phyloP scores from a whole-genome alignment of 441 rosid species.

The Corymbia calophylla region DNA sequence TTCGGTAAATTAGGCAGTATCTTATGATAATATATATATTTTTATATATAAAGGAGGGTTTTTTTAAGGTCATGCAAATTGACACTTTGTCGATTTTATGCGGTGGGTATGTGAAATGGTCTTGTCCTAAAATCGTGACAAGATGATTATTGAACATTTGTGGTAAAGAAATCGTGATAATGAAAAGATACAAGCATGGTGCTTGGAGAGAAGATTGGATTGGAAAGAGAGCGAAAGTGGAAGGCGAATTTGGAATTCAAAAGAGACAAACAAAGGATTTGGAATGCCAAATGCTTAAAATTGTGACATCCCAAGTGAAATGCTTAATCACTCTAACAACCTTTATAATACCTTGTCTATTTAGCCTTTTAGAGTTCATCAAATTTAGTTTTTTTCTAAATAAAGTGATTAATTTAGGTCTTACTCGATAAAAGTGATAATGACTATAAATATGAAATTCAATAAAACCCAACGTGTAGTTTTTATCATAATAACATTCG shows the following conservation, averaged over 20 bases:
- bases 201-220: too few species aligned
- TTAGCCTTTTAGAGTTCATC: neutral
- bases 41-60: too few species aligned
- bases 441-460: neutral
- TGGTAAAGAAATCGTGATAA: too few species aligned
- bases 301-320: accelerated
- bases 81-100: too few species aligned
- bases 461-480: too few species aligned
- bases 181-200: neutral
- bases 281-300: neutral
- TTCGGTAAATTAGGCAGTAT: too few species aligned
- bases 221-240: accelerated
- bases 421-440: neutral
- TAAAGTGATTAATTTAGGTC: neutral
- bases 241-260: too few species aligned
- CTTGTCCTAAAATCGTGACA: too few species aligned
- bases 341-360: neutral
- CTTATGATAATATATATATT: too few species aligned
- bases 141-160: too few species aligned
- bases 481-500: neutral
- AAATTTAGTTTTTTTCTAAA: neutral
- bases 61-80: too few species aligned
- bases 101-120: too few species aligned
- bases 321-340: neutral
- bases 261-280: neutral